A percentile compares a stretch with the other conserved stretches of the same genome.
Conservation (phyloP, 2,329 filamentous ascomycete species). For the Ascosphaera aggregata region DNA sequence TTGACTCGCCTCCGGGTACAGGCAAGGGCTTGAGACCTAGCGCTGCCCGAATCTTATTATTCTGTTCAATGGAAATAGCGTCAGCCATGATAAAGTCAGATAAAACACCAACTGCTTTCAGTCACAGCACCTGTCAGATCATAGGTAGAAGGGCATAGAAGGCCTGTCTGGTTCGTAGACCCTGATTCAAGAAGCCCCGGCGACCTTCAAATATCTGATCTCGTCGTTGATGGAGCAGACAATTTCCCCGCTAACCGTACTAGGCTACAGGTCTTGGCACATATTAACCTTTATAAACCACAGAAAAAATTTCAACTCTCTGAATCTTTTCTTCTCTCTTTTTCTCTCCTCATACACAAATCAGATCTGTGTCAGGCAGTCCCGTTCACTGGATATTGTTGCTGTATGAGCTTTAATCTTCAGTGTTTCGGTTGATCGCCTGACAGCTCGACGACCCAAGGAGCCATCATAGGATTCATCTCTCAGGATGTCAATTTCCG, state of each 20-base stretch:
- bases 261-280: not conserved
- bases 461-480: constrained; percentile 36
- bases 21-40: constrained; percentile 80
- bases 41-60: constrained; percentile 72
- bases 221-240: too few relatives aligned
- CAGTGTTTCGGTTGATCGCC: constrained; percentile 52
- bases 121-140: not conserved
- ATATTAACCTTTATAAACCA: not conserved
- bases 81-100: constrained; percentile 19
- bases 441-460: constrained; percentile 70
- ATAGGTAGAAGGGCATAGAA: not conserved
- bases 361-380: constrained; percentile 71
- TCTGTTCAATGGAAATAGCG: constrained; percentile 64
- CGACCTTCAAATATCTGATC: too few relatives aligned
- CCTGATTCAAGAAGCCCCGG: too few relatives aligned
- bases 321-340: constrained; percentile 11
- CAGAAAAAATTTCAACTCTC: not conserved
- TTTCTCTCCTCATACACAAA: constrained; percentile 14
- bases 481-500: constrained; percentile 63
- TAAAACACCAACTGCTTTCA: not conserved
- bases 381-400: constrained; percentile 27
- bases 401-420: constrained; percentile 18
- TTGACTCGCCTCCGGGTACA: constrained; percentile 37
- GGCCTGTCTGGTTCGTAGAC: not conserved
- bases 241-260: not conserved